phyloP scores from a whole-genome alignment of 768 basidiomycete species.

The Sporobolomyces phaffii region DNA sequence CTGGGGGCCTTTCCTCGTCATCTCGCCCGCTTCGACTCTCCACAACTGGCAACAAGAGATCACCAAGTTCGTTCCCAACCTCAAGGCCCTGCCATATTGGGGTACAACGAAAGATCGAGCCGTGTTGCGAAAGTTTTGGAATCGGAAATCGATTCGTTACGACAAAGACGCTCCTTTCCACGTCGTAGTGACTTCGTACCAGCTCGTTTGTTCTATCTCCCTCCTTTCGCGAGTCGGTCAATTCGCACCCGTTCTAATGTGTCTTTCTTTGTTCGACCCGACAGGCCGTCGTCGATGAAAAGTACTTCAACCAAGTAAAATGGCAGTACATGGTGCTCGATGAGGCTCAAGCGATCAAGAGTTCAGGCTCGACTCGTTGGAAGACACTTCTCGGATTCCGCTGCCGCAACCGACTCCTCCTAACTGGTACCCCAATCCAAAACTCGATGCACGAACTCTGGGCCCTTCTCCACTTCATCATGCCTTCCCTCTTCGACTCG shows the following conservation, averaged over 20 bases:
- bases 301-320: conserved; percentile 93
- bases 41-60: conserved; percentile 99
- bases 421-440: conserved; percentile 97
- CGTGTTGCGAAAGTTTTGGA: conserved; percentile 94
- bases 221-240: too few relatives aligned
- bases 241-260: too few relatives aligned
- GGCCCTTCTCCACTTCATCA: conserved; percentile 98
- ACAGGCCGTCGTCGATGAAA: conserved; percentile 89
- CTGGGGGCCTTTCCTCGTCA: conserved; percentile 98
- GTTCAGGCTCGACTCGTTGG: conserved; percentile 91
- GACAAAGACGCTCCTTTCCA: conserved; percentile 94
- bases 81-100: conserved; percentile 97
- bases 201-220: conserved; percentile 59
- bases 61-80: conserved; percentile 82
- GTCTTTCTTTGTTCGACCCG: too few relatives aligned
- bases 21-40: conserved; percentile 91
- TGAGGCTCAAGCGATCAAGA: conserved; percentile 99
- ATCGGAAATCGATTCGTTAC: conserved; percentile 92
- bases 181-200: conserved; percentile 92
- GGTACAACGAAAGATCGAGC: conserved; percentile 93
- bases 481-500: conserved; percentile 98
- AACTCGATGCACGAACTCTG: conserved; percentile 99
- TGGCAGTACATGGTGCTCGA: conserved; percentile 99
- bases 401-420: conserved; percentile 84
- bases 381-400: conserved; percentile 93